These are phyloP conservation scores for Trichoderma oligosporum DNA, from an alignment of 2,329 filamentous ascomycete genomes.

Conservation along the genomic window DNA sequence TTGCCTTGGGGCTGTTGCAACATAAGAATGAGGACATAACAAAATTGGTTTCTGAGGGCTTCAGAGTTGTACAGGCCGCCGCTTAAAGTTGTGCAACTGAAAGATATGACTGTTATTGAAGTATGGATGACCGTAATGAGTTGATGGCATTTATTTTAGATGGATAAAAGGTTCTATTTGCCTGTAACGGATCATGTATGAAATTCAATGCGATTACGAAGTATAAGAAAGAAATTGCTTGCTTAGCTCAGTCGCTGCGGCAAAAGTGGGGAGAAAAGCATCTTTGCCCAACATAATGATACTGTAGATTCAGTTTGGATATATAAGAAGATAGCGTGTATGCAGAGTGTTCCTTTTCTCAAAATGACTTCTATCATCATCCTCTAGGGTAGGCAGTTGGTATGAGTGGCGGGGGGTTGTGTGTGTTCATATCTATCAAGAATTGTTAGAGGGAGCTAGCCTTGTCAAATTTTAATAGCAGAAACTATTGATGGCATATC, in stretches of 20 bases:
- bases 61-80: conserved; percentile 63
- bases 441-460: too few relatives aligned
- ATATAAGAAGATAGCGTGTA: too few relatives aligned
- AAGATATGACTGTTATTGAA: not conserved
- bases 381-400: not conserved
- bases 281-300: too few relatives aligned
- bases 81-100: conserved; percentile 40
- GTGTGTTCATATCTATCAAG: too few relatives aligned
- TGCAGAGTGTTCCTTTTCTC: too few relatives aligned
- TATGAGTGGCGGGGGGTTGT: too few relatives aligned
- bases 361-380: too few relatives aligned
- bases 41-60: conserved; percentile 71
- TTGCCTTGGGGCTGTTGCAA: conserved; percentile 80
- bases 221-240: not conserved
- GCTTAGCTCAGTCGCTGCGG: too few relatives aligned
- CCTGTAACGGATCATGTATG: not conserved
- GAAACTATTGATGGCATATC: too few relatives aligned
- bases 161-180: not conserved
- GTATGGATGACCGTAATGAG: not conserved
- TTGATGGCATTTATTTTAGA: not conserved
- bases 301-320: too few relatives aligned
- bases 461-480: too few relatives aligned
- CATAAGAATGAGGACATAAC: conserved; percentile 91
- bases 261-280: too few relatives aligned
- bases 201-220: conserved; percentile 11